Conservation (phyloP, 2,329 filamentous ascomycete genomes). For the Magnaporthiopsis rhizophila region DNA sequence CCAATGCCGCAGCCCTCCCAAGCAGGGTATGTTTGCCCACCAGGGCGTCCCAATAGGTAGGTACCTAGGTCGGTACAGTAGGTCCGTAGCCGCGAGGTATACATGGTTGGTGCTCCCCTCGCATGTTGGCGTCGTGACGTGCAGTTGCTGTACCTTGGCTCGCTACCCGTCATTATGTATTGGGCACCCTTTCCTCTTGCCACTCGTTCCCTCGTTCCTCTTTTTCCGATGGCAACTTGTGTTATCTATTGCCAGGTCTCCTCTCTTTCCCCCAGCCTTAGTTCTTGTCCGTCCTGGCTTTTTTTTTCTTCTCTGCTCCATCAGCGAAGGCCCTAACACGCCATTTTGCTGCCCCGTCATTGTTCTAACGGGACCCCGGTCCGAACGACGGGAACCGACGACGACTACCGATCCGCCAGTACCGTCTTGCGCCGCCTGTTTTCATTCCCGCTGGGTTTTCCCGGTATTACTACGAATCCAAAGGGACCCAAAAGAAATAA, state of each 20-base stretch:
- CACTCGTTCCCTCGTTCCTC: not conserved
- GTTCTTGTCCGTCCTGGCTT: not conserved
- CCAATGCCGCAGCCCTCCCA: not conserved
- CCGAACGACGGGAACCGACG: not conserved
- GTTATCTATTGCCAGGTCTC: not conserved
- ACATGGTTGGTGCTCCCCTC: not conserved
- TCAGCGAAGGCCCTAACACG: not conserved
- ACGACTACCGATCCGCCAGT: not conserved
- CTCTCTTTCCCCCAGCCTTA: not conserved
- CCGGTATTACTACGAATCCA: not conserved
- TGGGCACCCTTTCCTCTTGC: not conserved
- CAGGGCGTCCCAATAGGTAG: not conserved
- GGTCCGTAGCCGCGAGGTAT: not conserved
- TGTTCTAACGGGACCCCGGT: not conserved
- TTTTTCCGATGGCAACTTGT: not conserved
- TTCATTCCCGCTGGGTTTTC: not conserved
- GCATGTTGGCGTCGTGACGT: not conserved
- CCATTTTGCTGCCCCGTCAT: not conserved
- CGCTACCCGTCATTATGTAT: not conserved
- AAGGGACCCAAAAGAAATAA: not conserved
- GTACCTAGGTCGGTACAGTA: not conserved
- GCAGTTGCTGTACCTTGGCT: not conserved
- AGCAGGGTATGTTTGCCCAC: not conserved
- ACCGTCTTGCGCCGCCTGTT: not conserved
- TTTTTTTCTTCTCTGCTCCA: not conserved